These are phyloP conservation scores for Piper longum DNA, from an alignment of 164 flowering plant genomes.

Conservation along the genomic window DNA sequence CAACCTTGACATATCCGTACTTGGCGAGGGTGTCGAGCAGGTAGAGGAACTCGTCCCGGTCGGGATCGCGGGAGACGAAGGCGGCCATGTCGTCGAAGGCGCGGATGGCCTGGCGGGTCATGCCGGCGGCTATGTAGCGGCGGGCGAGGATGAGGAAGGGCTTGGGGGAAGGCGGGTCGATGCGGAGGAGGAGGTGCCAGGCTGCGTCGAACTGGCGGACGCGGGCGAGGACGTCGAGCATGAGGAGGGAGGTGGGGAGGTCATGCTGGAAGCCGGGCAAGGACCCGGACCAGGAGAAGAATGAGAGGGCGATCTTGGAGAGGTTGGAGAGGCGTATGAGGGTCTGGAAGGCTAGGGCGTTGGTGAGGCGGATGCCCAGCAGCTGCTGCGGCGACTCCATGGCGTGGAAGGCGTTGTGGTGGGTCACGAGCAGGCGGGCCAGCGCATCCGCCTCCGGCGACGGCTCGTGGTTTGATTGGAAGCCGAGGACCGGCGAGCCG, in stretches of 20 bases:
- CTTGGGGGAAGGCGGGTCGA: slow-evolving; percentile 39
- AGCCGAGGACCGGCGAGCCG: not conserved
- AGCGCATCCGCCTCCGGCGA: slow-evolving; percentile 59
- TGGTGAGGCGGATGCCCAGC: slow-evolving; percentile 42
- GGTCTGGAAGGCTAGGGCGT: slow-evolving; percentile 53
- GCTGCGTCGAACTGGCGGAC: slow-evolving; percentile 81
- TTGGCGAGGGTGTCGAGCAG: slow-evolving; percentile 79
- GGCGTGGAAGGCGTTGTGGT: slow-evolving; percentile 87
- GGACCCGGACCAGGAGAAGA: slow-evolving; percentile 50
- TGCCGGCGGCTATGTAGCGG: slow-evolving; percentile 60
- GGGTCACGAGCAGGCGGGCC: slow-evolving; percentile 46
- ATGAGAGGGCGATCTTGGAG: slow-evolving; percentile 67
- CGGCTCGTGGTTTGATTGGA: slow-evolving; percentile 15
- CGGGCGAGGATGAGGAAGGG: slow-evolving; percentile 55
- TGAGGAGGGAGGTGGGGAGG: slow-evolving; percentile 29
- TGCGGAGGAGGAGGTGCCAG: slow-evolving; percentile 69
- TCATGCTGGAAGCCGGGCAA: slow-evolving; percentile 22
- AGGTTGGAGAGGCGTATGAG: slow-evolving; percentile 51
- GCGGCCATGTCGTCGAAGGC: slow-evolving; percentile 68
- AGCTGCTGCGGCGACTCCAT: slow-evolving; percentile 84
- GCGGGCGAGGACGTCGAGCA: slow-evolving; percentile 59
- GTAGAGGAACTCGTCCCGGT: slow-evolving; percentile 22
- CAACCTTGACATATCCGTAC: slow-evolving; percentile 64
- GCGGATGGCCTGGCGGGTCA: slow-evolving; percentile 71
- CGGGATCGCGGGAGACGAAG: slow-evolving; percentile 19